phyloP scores from a whole-genome alignment of 495 filamentous ascomycete species.

The Penicillium arizonense region DNA sequence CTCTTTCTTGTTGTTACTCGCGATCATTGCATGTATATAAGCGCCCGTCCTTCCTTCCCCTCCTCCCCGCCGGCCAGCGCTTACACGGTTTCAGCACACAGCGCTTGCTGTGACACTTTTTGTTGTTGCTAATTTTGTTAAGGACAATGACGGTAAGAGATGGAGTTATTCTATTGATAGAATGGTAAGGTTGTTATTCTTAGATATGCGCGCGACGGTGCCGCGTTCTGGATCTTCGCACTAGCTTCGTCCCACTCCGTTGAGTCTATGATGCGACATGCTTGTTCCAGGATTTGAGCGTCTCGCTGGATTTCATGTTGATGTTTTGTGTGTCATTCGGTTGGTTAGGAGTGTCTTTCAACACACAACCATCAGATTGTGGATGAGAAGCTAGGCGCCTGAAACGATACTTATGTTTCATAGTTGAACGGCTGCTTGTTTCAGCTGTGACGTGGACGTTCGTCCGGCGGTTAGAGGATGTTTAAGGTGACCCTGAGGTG shows the following conservation, averaged over 20 bases:
- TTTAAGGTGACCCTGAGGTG: background rate
- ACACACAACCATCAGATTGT: background rate
- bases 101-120: constrained; percentile 7
- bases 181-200: background rate
- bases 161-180: constrained; percentile 13
- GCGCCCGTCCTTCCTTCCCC: constrained; percentile 9
- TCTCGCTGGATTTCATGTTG: background rate
- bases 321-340: background rate
- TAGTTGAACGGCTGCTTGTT: background rate
- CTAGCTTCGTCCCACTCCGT: background rate
- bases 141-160: too few relatives aligned
- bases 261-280: background rate
- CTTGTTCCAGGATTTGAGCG: background rate
- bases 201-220: background rate
- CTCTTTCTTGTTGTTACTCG: background rate
- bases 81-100: constrained; percentile 5
- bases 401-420: background rate
- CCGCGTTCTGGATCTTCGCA: background rate
- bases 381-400: background rate
- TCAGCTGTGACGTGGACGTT: background rate
- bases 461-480: constrained; percentile 1
- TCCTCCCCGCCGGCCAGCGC: constrained; percentile 16
- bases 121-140: background rate
- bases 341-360: background rate
- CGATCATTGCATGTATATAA: constrained; percentile 10